Evolutionary conservation across 2,329 filamentous ascomycete species (phyloP), one percentile per base, ranked within the genome.

Genomic region (Cordyceps farinosa): DNA sequence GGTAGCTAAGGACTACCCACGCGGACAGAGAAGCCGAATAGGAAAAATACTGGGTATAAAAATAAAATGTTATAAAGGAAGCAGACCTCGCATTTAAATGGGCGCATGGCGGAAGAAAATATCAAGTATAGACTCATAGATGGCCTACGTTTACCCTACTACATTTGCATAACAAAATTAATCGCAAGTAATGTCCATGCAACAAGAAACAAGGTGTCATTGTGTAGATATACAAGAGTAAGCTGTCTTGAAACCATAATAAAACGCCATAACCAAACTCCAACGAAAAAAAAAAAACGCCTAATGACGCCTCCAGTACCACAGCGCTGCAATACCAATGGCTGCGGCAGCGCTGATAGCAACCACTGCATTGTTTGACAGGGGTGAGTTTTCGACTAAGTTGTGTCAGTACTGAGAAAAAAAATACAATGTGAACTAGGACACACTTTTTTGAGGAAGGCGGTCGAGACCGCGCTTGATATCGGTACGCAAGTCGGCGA

Each of bases 401-500:
- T 34, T 27, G 38, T 13, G 30, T 53, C 40, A 48, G 56, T 29
- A 17, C 10, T 27, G 29, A 22, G 22, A 27, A 47, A 27, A 6
- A 9, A 9, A 2, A 15, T 13, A 1, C 10, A 38, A 8, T 22
- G 5, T 17, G 17, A 29, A 22, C 36, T 11, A 44, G 27, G 9
- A 73, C 73, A 57, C 74, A 77, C 75, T 66, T 53, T 69, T 53
- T 62, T 66, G 64, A 22, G 73, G 69, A 62, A 76, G 71, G 30
- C 69, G 68, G 48, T 73, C 72, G 54, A 77, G 67, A 51, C 73
- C 73, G 50, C 74, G 69, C 64, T 74, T 75, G 55, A 77, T 73
- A 22, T 77, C 76, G 40, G 73, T 72, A 64, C 77, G 75, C 55
- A 84, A 65, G 64, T 78, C 74, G 47, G 71, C 71, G 57, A 82